Conservation (phyloP, 2,329 filamentous ascomycete genomes). For the Diaporthe ilicicola region DNA sequence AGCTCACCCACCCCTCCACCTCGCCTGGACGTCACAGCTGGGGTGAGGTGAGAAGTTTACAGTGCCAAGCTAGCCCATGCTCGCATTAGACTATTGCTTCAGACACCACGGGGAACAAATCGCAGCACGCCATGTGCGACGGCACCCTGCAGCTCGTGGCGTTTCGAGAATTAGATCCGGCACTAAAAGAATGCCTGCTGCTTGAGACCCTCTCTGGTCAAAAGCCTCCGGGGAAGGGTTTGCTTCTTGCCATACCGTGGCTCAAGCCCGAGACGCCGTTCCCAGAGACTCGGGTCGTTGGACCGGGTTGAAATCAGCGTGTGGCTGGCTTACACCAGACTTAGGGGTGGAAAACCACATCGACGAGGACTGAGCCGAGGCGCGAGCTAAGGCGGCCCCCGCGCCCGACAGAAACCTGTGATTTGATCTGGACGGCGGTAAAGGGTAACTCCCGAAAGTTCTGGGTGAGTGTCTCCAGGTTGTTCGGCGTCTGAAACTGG, state of each 20-base stretch:
- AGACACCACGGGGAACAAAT: constrained; percentile 27
- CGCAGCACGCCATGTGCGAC: constrained; percentile 30
- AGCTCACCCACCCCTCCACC: neutral
- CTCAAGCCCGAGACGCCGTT: constrained; percentile 19
- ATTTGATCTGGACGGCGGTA: neutral
- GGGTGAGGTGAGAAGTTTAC: constrained; percentile 17
- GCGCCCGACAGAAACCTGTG: neutral
- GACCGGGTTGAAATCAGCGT: neutral
- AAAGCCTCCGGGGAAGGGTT: neutral
- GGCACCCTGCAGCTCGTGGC: constrained; percentile 14
- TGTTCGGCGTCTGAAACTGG: constrained; percentile 2
- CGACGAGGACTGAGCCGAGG: constrained; percentile 15
- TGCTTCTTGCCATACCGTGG: constrained; percentile 6
- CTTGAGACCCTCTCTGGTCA: constrained; percentile 9
- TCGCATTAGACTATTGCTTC: constrained; percentile 29
- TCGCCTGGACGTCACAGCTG: neutral
- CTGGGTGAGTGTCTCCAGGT: neutral
- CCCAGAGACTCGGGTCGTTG: constrained; percentile 31
- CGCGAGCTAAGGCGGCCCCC: constrained; percentile 11
- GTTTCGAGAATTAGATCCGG: constrained; percentile 19
- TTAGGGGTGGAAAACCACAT: neutral
- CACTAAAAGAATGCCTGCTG: constrained; percentile 27
- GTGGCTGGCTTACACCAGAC: constrained; percentile 5
- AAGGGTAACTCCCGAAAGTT: neutral
- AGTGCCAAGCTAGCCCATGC: constrained; percentile 12